Base-by-base conservation (phyloP, 257 asterid genomes). In the Solanum chilense region DNA sequence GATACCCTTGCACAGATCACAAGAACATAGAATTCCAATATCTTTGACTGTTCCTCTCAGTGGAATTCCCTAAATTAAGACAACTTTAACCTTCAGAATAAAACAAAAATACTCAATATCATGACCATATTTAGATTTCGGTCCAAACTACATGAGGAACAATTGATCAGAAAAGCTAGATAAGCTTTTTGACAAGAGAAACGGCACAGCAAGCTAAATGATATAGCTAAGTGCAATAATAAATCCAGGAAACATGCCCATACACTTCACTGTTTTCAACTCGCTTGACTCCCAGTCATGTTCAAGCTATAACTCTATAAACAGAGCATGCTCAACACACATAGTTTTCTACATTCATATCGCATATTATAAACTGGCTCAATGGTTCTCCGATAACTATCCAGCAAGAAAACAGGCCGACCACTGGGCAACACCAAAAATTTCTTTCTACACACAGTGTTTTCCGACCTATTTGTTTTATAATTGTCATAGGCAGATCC, bases 11-110 rank as follows among this genome's bases (percentile, higher is more conserved):
- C 99, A 97, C 90, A 91, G 74, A 90, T 89, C 90, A 92, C 99
- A 97, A 70, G 98, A 93, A 89, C 99, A 97, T 89, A 94, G 88
- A 90, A 97, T 97, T 58, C 99, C 99, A 70, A 89, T 91, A 85
- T 93, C 98, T 91, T 94, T 95, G 84, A 97, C 92, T 44, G 95
- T 97, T 88, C 99, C 99, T 41, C 97, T 95, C 42, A 97, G 90
- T 21, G 93, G 84, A 78, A 78, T 45, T 78, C 84, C 84, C 84
- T 78, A 78, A 44, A 45, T 78, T 47, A 78, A 78, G 66, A 78
- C 84, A 78, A 78, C 15, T 27, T 78, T 27, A 45, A 27, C 84
- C 66, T 45, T 78, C 66, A 47, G 84, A 78, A 45, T 25, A 44
- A 77, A 33, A 77, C 12, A 78, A 78, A 45, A 45, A 56, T 15